Conservation (phyloP, 1,284 basidiomycete genomes). For the Peniophora sp. region DNA sequence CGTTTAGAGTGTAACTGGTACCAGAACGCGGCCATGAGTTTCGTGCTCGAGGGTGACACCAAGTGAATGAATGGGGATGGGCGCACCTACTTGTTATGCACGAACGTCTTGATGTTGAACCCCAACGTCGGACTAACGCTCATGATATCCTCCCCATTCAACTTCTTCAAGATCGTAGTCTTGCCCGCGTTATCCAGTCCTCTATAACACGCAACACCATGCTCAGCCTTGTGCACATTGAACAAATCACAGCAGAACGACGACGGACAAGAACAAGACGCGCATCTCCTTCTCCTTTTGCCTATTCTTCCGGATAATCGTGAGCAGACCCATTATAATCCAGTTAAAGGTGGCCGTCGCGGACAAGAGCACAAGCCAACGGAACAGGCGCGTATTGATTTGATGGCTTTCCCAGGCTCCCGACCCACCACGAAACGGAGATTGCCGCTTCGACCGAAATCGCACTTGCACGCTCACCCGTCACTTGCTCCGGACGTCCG, state of each 20-base stretch:
- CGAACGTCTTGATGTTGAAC: constrained; percentile 97
- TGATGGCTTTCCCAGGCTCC: not conserved
- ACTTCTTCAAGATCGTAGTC: constrained; percentile 94
- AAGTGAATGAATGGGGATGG: constrained; percentile 11
- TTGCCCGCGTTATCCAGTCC: constrained; percentile 99
- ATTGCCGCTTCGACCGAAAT: too few relatives aligned
- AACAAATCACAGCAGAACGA: too few relatives aligned
- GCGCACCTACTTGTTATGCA: constrained; percentile 72
- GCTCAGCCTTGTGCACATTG: not conserved
- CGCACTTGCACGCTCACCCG: not conserved
- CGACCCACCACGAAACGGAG: too few relatives aligned
- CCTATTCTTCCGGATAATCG: constrained; percentile 95
- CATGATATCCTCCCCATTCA: constrained; percentile 86
- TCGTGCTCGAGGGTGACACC: too few relatives aligned
- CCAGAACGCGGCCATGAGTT: not conserved
- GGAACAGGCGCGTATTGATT: not conserved
- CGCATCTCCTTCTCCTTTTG: constrained; percentile 95
- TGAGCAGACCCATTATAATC: constrained; percentile 95
- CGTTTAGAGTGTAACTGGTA: constrained; percentile 84
- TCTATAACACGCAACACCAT: constrained; percentile 30
- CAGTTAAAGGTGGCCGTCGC: too few relatives aligned
- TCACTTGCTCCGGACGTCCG: not conserved
- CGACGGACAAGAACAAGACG: constrained; percentile 80
- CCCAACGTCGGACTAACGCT: constrained; percentile 91
- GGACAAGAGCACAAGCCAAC: not conserved